Conservation (phyloP, 2,329 filamentous ascomycete genomes). For the Colletotrichum noveboracense region DNA sequence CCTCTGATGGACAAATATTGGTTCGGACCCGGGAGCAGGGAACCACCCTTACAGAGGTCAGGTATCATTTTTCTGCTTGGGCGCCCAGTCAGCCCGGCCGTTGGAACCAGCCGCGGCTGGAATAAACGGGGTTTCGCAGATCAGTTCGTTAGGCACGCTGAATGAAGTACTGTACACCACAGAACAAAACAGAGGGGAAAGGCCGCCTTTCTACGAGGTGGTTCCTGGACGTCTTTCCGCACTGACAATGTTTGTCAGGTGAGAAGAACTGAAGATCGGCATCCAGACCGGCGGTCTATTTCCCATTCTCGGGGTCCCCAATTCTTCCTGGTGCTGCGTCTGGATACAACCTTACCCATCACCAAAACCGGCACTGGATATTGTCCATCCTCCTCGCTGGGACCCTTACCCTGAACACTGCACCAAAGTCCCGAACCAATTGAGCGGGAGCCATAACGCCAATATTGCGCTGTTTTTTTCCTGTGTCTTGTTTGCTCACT, state of each 20-base stretch:
- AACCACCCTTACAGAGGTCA: not conserved
- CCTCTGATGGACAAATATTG: not conserved
- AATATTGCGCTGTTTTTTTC: not conserved
- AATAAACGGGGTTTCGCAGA: not conserved
- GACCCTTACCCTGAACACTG: not conserved
- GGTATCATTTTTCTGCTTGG: not conserved
- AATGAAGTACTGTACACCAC: not conserved
- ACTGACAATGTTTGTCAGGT: constrained; percentile 1
- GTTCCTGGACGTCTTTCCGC: not conserved
- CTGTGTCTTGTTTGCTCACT: not conserved
- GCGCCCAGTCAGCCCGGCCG: not conserved
- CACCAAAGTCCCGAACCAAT: not conserved
- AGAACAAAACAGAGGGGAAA: not conserved
- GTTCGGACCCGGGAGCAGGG: not conserved
- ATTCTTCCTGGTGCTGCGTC: not conserved
- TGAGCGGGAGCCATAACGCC: not conserved
- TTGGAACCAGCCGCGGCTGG: not conserved
- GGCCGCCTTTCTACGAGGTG: not conserved
- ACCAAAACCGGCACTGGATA: not conserved
- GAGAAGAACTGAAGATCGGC: constrained; percentile 14
- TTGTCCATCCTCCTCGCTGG: not conserved
- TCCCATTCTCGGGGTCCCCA: not conserved
- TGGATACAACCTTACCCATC: not conserved
- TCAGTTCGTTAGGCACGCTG: not conserved
- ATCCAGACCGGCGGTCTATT: constrained; percentile 8